Base-by-base conservation (phyloP, 306 rosid species). In the Erythrophleum fordii region DNA sequence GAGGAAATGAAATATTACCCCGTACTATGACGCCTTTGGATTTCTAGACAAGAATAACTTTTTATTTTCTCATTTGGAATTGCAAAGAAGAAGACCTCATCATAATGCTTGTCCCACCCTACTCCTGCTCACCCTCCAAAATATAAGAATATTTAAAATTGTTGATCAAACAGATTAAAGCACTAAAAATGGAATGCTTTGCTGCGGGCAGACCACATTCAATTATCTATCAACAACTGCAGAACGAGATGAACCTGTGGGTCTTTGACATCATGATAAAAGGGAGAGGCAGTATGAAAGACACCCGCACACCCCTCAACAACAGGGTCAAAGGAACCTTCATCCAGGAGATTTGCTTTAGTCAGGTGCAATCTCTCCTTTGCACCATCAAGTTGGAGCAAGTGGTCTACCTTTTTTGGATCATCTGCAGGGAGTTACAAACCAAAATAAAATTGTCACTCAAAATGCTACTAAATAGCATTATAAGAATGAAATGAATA, bases 251-350 rank as follows among this genome's bases (percentile, higher is more conserved):
- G 22, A 69, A 69, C 73, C 73, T 69, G 73, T 25, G 73, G 73
- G 28, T 69, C 73, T 23, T 69, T 14, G 56, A 44, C 73, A 25
- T 69, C 73, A 12, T 2, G 56, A 69, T 69, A 69, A 44, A 69
- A 69, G 11, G 73, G 73, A 69, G 73, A 69, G 0, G 73, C 73
- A 12, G 73, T 69, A 69, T 69, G 73, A 44, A 69, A 69, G 52
- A 69, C 73, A 23, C 73, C 73, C 37, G 44, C 73, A 69, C 73
- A 69, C 35, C 73, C 73, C 3, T 44, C 73, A 44, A 69, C 22
- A 23, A 23, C 53, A 42, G 39, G 3, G 56, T 69, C 73, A 69
- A 69, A 69, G 22, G 73, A 69, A 69, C 73, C 73, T 44, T 44
- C 73, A 11, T 69, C 73, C 22, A 69, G 22, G 55, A 69, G 73